phyloP scores from a whole-genome alignment of 2,329 filamentous ascomycete species.

The Pseudopyrenochaeta lycopersici region DNA sequence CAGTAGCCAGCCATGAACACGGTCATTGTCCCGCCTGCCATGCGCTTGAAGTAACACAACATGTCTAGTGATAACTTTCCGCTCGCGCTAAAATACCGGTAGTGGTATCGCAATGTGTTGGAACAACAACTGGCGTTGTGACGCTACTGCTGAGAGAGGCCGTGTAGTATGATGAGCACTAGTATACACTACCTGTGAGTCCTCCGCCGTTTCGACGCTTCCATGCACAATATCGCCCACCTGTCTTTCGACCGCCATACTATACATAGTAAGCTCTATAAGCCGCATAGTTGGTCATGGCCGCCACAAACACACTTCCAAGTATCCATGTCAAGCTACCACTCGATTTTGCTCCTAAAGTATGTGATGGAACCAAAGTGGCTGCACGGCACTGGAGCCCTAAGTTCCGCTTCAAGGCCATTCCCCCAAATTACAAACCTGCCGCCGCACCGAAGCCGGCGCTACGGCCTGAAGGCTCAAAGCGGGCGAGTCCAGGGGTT shows the following conservation, averaged over 20 bases:
- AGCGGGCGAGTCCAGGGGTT: slow-evolving; percentile 17
- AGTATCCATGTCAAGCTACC: slow-evolving; percentile 1
- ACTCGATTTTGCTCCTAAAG: neutral
- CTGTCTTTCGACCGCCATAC: neutral
- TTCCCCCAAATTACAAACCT: slow-evolving; percentile 15
- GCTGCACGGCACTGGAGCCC: slow-evolving; percentile 20
- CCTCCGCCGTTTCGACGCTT: slow-evolving; percentile 24
- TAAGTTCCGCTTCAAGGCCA: slow-evolving; percentile 7
- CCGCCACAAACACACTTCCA: slow-evolving; percentile 1
- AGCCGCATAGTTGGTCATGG: neutral
- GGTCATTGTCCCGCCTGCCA: slow-evolving; percentile 18
- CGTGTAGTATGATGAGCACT: neutral
- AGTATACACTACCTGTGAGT: slow-evolving; percentile 17
- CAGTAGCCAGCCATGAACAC: slow-evolving; percentile 5
- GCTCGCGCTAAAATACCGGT: slow-evolving; percentile 3
- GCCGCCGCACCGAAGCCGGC: slow-evolving; percentile 24
- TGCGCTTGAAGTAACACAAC: slow-evolving; percentile 16
- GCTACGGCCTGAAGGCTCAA: slow-evolving; percentile 20
- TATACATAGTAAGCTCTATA: too few relatives aligned
- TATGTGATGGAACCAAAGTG: slow-evolving; percentile 13
- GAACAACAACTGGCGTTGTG: slow-evolving; percentile 2
- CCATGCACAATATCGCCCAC: neutral
- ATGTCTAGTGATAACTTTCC: slow-evolving; percentile 7
- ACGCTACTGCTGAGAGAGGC: slow-evolving; percentile 2
- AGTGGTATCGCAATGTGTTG: slow-evolving; percentile 7